A percentile compares a stretch with the other conserved stretches of the same genome.
phyloP scores from a whole-genome alignment of 179 eudicot genomes.

The Sideroxylon spinosum region DNA sequence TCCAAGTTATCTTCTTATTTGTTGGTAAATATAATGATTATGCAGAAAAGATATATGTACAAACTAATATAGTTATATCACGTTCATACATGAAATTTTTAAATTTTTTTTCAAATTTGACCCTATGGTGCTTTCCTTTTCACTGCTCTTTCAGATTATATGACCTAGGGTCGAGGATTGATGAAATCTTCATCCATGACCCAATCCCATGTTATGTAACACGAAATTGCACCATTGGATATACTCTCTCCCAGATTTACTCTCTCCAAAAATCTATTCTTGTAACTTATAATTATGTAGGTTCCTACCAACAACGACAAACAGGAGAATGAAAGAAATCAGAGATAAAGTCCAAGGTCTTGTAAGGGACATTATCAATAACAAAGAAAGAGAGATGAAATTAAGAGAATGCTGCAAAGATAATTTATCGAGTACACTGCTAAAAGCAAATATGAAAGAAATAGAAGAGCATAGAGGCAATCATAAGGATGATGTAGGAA shows the following conservation, averaged over 20 bases:
- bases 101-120: too few relatives aligned
- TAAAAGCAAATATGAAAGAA: slow-evolving; percentile 38
- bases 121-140: too few relatives aligned
- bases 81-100: too few relatives aligned
- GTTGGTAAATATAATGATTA: too few relatives aligned
- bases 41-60: too few relatives aligned
- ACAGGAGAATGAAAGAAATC: slow-evolving; percentile 35
- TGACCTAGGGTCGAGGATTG: too few relatives aligned
- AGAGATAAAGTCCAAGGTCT: slow-evolving; percentile 27
- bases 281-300: slow-evolving; percentile 11
- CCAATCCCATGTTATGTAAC: too few relatives aligned
- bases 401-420: slow-evolving; percentile 23
- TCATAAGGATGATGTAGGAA: background rate
- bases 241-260: background rate
- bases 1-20: too few relatives aligned
- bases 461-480: slow-evolving; percentile 20
- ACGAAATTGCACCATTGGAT: background rate
- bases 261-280: background rate
- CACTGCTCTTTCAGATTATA: too few relatives aligned
- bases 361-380: slow-evolving; percentile 32
- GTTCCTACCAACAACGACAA: slow-evolving; percentile 47
- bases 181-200: too few relatives aligned
- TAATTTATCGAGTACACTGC: slow-evolving; percentile 42
- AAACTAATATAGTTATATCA: too few relatives aligned
- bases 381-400: slow-evolving; percentile 41